Conservation (phyloP, 2,329 filamentous ascomycete genomes). For the Neoscytalidium dimidiatum region DNA sequence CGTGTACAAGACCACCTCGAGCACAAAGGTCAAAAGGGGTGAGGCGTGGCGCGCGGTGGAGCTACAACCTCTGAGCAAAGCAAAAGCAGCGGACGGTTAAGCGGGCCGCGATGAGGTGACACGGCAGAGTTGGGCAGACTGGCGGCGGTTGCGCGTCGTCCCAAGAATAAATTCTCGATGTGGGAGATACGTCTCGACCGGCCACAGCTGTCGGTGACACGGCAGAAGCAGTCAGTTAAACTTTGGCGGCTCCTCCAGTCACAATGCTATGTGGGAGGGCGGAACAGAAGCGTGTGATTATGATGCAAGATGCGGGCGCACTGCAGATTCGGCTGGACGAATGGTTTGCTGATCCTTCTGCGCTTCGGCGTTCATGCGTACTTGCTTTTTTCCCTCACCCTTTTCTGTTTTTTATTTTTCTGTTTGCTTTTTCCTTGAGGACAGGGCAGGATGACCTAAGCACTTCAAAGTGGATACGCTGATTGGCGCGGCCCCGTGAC, state of each 20-base stretch:
- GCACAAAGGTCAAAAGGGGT: neutral
- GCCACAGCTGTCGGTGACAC: neutral
- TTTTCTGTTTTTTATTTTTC: neutral
- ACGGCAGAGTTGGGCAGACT: too few relatives aligned
- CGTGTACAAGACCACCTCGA: neutral
- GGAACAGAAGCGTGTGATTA: neutral
- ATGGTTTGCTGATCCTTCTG: neutral
- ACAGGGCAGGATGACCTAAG: neutral
- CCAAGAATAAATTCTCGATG: neutral
- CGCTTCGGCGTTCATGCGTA: neutral
- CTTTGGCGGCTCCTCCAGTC: neutral
- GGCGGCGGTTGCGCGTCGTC: neutral
- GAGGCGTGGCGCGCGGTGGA: neutral
- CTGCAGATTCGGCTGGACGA: neutral
- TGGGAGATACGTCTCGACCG: neutral
- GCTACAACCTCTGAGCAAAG: neutral
- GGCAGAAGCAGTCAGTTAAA: neutral
- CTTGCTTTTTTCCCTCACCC: neutral
- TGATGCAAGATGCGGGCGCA: neutral
- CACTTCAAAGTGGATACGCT: neutral
- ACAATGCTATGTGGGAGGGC: neutral
- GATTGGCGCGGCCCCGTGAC: neutral
- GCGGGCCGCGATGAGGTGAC: neutral
- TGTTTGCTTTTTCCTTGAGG: neutral
- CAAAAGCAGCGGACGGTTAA: neutral